phyloP scores from a whole-genome alignment of 192 early-diverging fungal species.

The Backusella luteola region DNA sequence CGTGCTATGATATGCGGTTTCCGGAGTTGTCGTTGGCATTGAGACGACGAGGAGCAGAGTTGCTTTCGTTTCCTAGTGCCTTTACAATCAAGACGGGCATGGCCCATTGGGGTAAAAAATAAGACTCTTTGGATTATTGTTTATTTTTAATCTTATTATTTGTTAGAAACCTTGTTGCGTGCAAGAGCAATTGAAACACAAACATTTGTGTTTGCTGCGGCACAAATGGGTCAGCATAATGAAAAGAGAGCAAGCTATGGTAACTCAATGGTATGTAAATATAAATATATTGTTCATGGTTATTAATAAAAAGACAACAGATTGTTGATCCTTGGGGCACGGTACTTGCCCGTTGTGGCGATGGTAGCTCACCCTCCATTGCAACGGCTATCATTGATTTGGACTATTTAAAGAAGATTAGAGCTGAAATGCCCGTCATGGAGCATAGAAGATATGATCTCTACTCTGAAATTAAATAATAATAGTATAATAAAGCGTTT shows the following conservation, averaged over 20 bases:
- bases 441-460: slow-evolving; percentile 66
- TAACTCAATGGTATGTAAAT: slow-evolving; percentile 61
- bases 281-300: too few relatives aligned
- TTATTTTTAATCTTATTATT: not conserved
- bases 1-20: slow-evolving; percentile 86
- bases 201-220: slow-evolving; percentile 78
- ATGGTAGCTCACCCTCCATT: slow-evolving; percentile 52
- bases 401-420: slow-evolving; percentile 53
- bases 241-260: slow-evolving; percentile 72
- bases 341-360: slow-evolving; percentile 63
- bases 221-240: slow-evolving; percentile 76
- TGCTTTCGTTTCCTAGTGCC: slow-evolving; percentile 79
- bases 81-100: slow-evolving; percentile 80
- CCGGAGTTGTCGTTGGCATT: slow-evolving; percentile 63
- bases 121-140: not conserved
- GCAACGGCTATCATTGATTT: slow-evolving; percentile 69
- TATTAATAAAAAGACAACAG: slow-evolving; percentile 19
- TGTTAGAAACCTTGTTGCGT: slow-evolving; percentile 64
- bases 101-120: slow-evolving; percentile 72
- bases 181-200: slow-evolving; percentile 86
- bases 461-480: slow-evolving; percentile 25
- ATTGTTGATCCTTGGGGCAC: slow-evolving; percentile 86
- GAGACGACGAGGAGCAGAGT: slow-evolving; percentile 58
- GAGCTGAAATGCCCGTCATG: slow-evolving; percentile 74
- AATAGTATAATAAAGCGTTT: not conserved